phyloP scores from a whole-genome alignment of 2,329 filamentous ascomycete species.

The Akanthomyces dipterigenus region DNA sequence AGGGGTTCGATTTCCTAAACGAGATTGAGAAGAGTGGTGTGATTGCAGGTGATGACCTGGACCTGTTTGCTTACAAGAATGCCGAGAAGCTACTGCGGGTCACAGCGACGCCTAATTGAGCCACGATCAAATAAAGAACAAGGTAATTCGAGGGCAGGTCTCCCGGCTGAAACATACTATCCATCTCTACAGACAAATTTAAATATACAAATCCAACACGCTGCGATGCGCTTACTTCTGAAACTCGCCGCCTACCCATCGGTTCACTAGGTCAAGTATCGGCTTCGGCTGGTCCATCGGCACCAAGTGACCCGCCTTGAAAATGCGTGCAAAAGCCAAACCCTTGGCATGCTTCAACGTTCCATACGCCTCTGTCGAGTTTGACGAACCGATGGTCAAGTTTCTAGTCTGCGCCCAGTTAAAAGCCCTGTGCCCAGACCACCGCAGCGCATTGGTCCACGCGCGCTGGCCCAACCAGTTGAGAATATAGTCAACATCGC shows the following conservation, averaged over 20 bases:
- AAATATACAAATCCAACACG: background rate
- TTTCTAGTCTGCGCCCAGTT: conserved; percentile 63
- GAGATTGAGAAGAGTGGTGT: conserved; percentile 43
- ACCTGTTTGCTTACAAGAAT: conserved; percentile 43
- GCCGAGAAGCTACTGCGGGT: conserved; percentile 39
- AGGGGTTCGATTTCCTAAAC: conserved; percentile 40
- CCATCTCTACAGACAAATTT: background rate
- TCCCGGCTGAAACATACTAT: no score
- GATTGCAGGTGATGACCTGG: conserved; percentile 41
- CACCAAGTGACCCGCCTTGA: conserved; percentile 92
- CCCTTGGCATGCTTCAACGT: conserved; percentile 84
- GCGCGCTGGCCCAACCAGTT: conserved; percentile 98
- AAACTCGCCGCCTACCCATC: conserved; percentile 89
- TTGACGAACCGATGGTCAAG: conserved; percentile 37
- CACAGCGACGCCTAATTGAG: conserved; percentile 15
- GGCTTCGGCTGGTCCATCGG: conserved; percentile 90
- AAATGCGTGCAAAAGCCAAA: conserved; percentile 89
- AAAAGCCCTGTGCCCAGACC: conserved; percentile 78
- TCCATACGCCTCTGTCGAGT: conserved; percentile 47
- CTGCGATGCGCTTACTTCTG: background rate
- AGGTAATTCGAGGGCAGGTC: no score
- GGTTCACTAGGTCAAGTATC: conserved; percentile 87
- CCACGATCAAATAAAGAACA: background rate
- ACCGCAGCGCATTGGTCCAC: conserved; percentile 90
- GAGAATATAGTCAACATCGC: conserved; percentile 84